Base-by-base conservation (phyloP, 768 basidiomycete genomes). In the Mycena capillaripes region DNA sequence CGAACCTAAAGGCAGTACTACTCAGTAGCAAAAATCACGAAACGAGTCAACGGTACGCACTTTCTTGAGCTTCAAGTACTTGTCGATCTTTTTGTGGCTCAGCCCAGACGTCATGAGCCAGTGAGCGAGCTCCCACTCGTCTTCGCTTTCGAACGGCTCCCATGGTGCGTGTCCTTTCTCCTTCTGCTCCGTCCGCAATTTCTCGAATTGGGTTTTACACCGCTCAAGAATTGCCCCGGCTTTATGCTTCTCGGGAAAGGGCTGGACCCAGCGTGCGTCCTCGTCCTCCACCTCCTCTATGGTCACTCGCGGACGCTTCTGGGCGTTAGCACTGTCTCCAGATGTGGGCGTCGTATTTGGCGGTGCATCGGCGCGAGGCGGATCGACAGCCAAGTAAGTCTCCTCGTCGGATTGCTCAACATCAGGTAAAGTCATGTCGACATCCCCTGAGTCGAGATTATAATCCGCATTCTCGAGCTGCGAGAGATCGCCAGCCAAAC, bases 31-130 rank as follows among this genome's bases (percentile, higher is more conserved):
- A n/a, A n/a, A n/a, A n/a, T n/a, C n/a, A n/a, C n/a, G n/a, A n/a
- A n/a, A n/a, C n/a, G n/a, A n/a, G n/a, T n/a, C n/a, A n/a, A n/a
- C n/a, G n/a, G n/a, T n/a, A 34, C 63, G 46, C 48, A 64, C 63
- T 1, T 21, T 11, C 23, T 64, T 64, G 5, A 82, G 69, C 50
- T 78, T 76, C 52, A 82, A 70, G 48, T 80, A 84, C 25, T 78
- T 67, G 29, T 82, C 79, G 9, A 77, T 80, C 42, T 76, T 72
- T 2, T 57, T 77, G 17, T 82, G 75, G 3, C 81, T 74, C 16
- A 79, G 55, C 66, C 71, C 75, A 25, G 68, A 66, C 2, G 69
- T 73, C 38, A 79, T 76, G 55, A 84, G 56, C 80, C 80, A 84
- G 14, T 59, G 52, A 12, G 52, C 52, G 14, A 55, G 7, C 29